Evolutionary conservation across 805 yeast species (phyloP).

Genomic region (Hanseniaspora osmophila): DNA sequence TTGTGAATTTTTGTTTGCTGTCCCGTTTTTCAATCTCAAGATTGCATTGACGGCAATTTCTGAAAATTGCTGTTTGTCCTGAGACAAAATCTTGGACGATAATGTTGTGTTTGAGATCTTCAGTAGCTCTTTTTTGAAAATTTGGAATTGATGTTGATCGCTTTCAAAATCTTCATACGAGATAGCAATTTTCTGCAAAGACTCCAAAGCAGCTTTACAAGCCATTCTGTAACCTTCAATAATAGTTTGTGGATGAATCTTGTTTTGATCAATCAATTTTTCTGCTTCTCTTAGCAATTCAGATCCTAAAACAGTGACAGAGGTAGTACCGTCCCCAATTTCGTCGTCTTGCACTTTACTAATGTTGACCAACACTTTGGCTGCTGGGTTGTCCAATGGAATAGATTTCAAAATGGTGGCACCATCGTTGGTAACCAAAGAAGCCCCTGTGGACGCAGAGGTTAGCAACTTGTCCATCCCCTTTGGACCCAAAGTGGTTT

Average conservation of each 20-base stretch:
- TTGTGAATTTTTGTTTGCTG: conserved; percentile 17
- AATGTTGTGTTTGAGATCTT: conserved; percentile 87
- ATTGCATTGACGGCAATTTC: conserved; percentile 90
- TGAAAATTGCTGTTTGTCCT: conserved; percentile 82
- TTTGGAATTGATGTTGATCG: conserved; percentile 39
- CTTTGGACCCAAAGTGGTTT: conserved; percentile 90
- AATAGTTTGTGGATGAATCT: conserved; percentile 94
- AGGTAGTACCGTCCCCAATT: conserved; percentile 97
- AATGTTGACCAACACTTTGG: conserved; percentile 85
- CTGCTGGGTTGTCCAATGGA: conserved; percentile 95
- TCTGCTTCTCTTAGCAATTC: conserved; percentile 92
- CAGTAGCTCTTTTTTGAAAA: conserved; percentile 62
- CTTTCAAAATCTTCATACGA: conserved; percentile 25
- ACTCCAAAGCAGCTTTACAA: conserved; percentile 62
- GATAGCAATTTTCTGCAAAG: conserved; percentile 65
- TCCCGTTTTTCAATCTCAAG: conserved; percentile 70
- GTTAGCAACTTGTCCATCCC: conserved; percentile 96
- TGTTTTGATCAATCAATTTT: conserved; percentile 65
- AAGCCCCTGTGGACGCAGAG: conserved; percentile 63
- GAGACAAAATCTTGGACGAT: conserved; percentile 86
- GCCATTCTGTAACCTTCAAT: conserved; percentile 93
- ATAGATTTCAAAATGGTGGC: conserved; percentile 90
- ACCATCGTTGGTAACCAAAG: conserved; percentile 92
- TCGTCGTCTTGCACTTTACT: conserved; percentile 96
- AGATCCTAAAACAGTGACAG: conserved; percentile 83